Base-by-base conservation (phyloP, 2,329 filamentous ascomycete genomes). In the Eutypa lata region DNA sequence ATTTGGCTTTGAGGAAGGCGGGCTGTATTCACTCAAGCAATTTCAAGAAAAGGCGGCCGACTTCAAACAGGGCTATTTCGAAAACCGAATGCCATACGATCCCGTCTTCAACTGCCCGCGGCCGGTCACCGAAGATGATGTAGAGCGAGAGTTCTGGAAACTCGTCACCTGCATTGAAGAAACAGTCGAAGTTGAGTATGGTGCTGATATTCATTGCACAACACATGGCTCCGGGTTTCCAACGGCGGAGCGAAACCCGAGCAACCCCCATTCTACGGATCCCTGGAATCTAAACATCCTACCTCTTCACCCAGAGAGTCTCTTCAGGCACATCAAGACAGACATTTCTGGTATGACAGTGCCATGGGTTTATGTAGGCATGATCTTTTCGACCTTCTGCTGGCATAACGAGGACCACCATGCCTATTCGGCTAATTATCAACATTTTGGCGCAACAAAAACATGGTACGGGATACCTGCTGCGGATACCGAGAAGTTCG, bases 401-500 rank as follows among this genome's bases (percentile, higher is more conserved):
- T 99, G 94, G 94, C 94, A 99, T 69, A 97, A 96, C 58, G 94
- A 99, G 66, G 94, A 99, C 65, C 94, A 99, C 67, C 97, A 96
- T 68, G 88, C 94, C 2, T 99, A 97, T 68, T 99, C 94, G 1
- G 89, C 94, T 49, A 99, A 99, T 61, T 99, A 97, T 64, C 94
- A 99, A 69, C 94, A 99, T 65, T 96, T 99, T 64, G 94, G 94
- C 10, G 91, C 92, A 1, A 99, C 94, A 2, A 99, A 99, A 75
- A 99, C 94, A 0, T 99, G 94, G 94, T 99, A 99, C 64, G 94
- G 94, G 3, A 97, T 99, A 60, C 94, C 94, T 0, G 93, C 89
- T 14, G 89, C 90, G 43, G 94, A 97, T 68, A 90, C 92, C 0
- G 89, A 94, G 64, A 96, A 94, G 61, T 99, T 99, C 54, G 94